phyloP scores from a whole-genome alignment of 2,329 filamentous ascomycete species.

The Remersonia thermophila region DNA sequence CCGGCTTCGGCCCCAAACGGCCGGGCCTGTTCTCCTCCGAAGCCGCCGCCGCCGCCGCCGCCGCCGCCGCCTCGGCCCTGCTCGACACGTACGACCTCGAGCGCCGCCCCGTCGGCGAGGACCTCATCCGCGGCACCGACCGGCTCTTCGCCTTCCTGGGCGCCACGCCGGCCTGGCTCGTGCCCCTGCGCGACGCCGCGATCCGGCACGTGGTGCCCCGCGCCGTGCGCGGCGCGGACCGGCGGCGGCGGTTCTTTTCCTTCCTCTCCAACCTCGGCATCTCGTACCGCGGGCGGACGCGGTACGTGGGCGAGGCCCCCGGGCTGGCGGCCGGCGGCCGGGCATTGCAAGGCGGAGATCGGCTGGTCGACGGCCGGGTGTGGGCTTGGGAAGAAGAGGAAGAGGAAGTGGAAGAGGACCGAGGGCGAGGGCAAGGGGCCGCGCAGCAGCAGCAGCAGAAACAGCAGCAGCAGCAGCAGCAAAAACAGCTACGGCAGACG shows the following conservation, averaged over 20 bases:
- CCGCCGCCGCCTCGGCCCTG: constrained; percentile 20
- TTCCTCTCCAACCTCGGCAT: constrained; percentile 31
- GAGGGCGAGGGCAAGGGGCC: too few species aligned
- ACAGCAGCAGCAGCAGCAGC: too few species aligned
- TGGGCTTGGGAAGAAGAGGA: constrained; percentile 7
- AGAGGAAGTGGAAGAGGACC: too few species aligned
- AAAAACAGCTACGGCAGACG: too few species aligned
- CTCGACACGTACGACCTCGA: constrained; percentile 24
- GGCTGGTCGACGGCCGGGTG: constrained; percentile 29
- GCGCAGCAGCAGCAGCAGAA: too few species aligned
- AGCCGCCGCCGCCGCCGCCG: constrained; percentile 13
- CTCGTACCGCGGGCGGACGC: constrained; percentile 29
- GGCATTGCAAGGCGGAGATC: constrained; percentile 37
- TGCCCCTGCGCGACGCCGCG: constrained; percentile 27
- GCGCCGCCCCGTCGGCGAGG: constrained; percentile 28
- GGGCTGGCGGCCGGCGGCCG: constrained; percentile 24
- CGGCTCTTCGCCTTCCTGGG: constrained; percentile 27
- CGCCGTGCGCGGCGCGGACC: constrained; percentile 16
- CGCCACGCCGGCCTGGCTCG: constrained; percentile 23
- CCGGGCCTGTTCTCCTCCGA: too few species aligned
- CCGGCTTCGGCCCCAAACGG: too few species aligned
- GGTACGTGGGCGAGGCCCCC: constrained; percentile 23
- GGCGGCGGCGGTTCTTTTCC: constrained; percentile 19
- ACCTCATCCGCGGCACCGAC: constrained; percentile 31
- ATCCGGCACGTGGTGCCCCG: constrained; percentile 27